A percentile compares a stretch with the other conserved stretches of the same genome.
Evolutionary conservation across 768 basidiomycete species (phyloP).

Genomic region (Rhodosporidiobolus odoratus): DNA sequence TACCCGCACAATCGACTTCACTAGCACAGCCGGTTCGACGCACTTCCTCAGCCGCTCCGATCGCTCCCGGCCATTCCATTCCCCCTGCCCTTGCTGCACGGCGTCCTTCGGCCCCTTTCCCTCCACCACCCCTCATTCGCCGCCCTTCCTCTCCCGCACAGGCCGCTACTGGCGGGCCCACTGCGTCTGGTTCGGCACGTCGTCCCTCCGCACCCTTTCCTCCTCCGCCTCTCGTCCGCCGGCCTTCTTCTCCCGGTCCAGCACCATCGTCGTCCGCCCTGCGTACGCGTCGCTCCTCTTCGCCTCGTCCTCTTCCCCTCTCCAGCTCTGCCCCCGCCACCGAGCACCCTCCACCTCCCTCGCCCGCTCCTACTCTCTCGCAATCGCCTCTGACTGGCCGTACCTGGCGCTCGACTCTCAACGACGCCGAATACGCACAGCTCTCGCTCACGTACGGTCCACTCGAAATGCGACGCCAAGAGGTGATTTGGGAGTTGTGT

Average conservation of each 20-base stretch:
- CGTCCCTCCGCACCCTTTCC: background rate
- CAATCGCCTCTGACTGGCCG: conserved; percentile 12
- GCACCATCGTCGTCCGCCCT: background rate
- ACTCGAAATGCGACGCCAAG: conserved; percentile 60
- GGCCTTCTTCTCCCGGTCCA: background rate
- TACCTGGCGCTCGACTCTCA: conserved; percentile 48
- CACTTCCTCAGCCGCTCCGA: too few species aligned
- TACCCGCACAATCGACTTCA: too few species aligned
- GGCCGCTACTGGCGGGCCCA: too few species aligned
- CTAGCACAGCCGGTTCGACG: too few species aligned
- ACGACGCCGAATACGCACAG: conserved; percentile 45
- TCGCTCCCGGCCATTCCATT: too few species aligned
- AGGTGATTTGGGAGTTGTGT: conserved; percentile 63
- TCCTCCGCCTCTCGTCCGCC: background rate
- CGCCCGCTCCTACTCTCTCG: background rate
- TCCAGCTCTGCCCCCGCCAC: too few species aligned
- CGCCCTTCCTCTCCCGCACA: too few species aligned
- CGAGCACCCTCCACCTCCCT: background rate
- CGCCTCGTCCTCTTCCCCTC: background rate
- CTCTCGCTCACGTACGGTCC: conserved; percentile 51
- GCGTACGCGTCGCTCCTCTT: background rate
- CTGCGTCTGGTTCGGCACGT: too few species aligned
- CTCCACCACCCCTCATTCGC: too few species aligned
- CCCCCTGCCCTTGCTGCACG: too few species aligned
- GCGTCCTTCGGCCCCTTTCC: too few species aligned